Percentiles rank a stretch among this genome's conserved stretches.
Evolutionary conservation across 2,329 filamentous ascomycete species (phyloP).

Genomic region (Ceratocystiopsis brevicomis): DNA sequence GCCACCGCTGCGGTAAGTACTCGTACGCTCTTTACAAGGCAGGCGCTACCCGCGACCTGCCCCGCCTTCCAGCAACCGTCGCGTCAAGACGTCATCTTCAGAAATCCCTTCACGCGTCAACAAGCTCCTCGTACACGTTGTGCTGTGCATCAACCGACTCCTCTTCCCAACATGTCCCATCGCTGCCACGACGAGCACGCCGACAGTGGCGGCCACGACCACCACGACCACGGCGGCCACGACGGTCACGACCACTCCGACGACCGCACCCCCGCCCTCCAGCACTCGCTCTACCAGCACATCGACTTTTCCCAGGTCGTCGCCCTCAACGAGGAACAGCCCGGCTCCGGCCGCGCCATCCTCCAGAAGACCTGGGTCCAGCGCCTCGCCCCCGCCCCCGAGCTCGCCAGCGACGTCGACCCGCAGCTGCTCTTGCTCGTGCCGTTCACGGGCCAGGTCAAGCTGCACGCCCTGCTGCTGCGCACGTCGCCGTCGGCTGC

Average conservation of each 20-base stretch:
- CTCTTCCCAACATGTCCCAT: constrained; percentile 6
- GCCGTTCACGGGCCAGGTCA: constrained; percentile 90
- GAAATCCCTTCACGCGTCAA: too few relatives aligned
- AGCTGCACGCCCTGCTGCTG: constrained; percentile 74
- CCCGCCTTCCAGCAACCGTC: too few relatives aligned
- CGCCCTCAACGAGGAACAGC: constrained; percentile 62
- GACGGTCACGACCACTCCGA: constrained; percentile 66
- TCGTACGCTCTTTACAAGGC: too few relatives aligned
- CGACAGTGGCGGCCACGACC: constrained; percentile 4
- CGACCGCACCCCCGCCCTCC: constrained; percentile 79
- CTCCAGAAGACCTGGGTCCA: constrained; percentile 86
- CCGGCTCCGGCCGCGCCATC: constrained; percentile 51
- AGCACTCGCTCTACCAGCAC: constrained; percentile 78
- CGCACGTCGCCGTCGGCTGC: constrained; percentile 53
- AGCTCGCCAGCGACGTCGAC: constrained; percentile 71
- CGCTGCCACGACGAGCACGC: constrained; percentile 18
- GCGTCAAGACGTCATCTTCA: too few relatives aligned
- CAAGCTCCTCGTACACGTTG: too few relatives aligned
- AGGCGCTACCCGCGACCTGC: too few relatives aligned
- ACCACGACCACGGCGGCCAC: constrained; percentile 18
- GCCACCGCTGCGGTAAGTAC: too few relatives aligned
- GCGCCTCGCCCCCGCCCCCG: constrained; percentile 48
- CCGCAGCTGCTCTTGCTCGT: constrained; percentile 87
- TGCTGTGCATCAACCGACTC: too few relatives aligned
- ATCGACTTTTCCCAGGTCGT: constrained; percentile 74